These are phyloP conservation scores for Sugiyamaella qingdaonensis DNA, from an alignment of 805 yeast species.

Conservation along the genomic window DNA sequence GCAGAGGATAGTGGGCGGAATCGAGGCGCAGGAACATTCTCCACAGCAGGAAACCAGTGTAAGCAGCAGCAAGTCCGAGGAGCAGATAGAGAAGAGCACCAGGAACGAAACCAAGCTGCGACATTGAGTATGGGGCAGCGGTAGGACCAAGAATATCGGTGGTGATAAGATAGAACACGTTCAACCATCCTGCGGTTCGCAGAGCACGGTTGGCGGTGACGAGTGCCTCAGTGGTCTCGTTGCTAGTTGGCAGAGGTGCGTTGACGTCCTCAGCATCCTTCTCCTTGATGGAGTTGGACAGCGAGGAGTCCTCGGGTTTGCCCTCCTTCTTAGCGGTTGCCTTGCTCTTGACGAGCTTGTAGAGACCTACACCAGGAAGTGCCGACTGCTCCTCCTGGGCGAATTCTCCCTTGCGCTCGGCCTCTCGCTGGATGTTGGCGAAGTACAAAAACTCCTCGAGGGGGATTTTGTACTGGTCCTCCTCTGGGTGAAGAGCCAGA, in stretches of 20 bases:
- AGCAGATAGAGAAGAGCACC: slow-evolving; percentile 41
- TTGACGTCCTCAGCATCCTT: neutral
- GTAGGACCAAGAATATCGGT: slow-evolving; percentile 47
- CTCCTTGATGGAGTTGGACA: neutral
- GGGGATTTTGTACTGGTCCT: slow-evolving; percentile 15
- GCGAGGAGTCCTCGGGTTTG: neutral
- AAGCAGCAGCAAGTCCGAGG: slow-evolving; percentile 41
- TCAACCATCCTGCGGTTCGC: slow-evolving; percentile 24
- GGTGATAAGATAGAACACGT: slow-evolving; percentile 44
- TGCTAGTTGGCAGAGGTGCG: neutral
- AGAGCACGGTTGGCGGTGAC: slow-evolving; percentile 20
- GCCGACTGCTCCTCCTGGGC: slow-evolving; percentile 12
- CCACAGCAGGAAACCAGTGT: slow-evolving; percentile 41
- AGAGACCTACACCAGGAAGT: slow-evolving; percentile 12
- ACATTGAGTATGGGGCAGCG: slow-evolving; percentile 44
- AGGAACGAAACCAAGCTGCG: slow-evolving; percentile 44
- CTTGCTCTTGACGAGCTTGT: neutral
- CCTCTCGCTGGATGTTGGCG: slow-evolving; percentile 20
- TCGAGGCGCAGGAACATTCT: slow-evolving; percentile 36
- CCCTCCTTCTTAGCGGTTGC: neutral
- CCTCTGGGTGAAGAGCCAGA: slow-evolving; percentile 6
- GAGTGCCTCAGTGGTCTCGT: slow-evolving; percentile 5
- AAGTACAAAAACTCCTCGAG: slow-evolving; percentile 23
- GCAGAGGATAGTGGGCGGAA: slow-evolving; percentile 42
- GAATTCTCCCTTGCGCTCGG: slow-evolving; percentile 14